Evolutionary conservation across 2,329 filamentous ascomycete genomes (phyloP), one percentile per base, ranked within the genome.

Genomic region (Lasiodiplodia sp.): DNA sequence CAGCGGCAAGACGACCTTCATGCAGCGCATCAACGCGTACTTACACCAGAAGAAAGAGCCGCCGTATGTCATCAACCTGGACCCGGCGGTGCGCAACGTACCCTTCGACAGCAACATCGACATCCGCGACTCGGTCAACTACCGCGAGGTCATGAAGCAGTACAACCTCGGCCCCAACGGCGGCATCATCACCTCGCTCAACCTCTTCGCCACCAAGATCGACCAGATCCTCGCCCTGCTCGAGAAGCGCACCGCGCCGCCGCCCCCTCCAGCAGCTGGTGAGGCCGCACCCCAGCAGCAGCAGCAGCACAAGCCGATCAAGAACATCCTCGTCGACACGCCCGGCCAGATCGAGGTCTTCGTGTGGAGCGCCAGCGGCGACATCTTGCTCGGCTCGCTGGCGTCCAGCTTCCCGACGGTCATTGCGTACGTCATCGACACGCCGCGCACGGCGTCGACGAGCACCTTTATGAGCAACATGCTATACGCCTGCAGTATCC

Each of bases 391-490:
- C 62, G 94, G 97, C 78, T 95, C 93, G 16, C 86, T 99, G 63
- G 96, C 96, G 0, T 96, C 92, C 4, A 94, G 92, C 0, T 98
- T 99, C 78, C 96, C 96, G 0, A 99, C 96, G 0, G 93, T 99
- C 51, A 93, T 99, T 74, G 96, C 96, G 68, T 99, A 98, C 82
- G 88, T 99, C 69, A 97, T 99, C 80, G 96, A 99, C 81, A 99
- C 96, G 1, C 96, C 96, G 3, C 90, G 96, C 66, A 97, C 94
- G 16, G 90, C 92, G 44, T 97, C 93, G 49, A 98, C 96, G 0
- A 94, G 92, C 71, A 99, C 96, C 0, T 99, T 99, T 82, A 99
- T 99, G 96, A 96, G 92, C 79, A 99, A 99, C 82, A 99, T 99
- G 96, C 90, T 99, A 53, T 99, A 99, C 80, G 96, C 96, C 25